phyloP scores from a whole-genome alignment of 768 basidiomycete genomes.

The Termitomyces sp. region DNA sequence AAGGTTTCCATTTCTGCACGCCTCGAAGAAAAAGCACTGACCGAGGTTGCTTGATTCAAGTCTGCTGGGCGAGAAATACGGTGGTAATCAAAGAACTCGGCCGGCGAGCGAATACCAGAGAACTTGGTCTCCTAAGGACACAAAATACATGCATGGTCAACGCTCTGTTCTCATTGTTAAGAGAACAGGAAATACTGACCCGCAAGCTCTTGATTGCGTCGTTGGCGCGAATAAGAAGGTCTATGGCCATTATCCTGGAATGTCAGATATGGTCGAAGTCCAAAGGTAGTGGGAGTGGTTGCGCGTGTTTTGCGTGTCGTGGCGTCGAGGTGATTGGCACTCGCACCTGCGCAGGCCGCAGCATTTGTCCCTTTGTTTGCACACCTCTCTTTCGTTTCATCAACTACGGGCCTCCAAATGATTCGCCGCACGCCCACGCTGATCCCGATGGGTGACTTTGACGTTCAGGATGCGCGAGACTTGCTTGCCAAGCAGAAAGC shows the following conservation, averaged over 20 bases:
- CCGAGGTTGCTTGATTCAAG: conserved; percentile 71
- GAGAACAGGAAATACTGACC: conserved; percentile 35
- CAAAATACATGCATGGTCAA: not conserved
- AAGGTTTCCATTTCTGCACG: not conserved
- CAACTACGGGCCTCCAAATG: conserved; percentile 32
- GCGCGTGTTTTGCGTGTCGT: conserved; percentile 5
- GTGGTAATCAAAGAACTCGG: conserved; percentile 81
- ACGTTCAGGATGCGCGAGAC: conserved; percentile 75
- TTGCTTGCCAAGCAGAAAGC: conserved; percentile 44
- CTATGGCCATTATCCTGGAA: conserved; percentile 41
- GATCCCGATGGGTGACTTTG: conserved; percentile 69
- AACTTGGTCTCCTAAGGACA: conserved; percentile 65
- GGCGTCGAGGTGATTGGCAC: not conserved
- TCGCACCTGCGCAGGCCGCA: conserved; percentile 14
- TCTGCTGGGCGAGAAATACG: conserved; percentile 82
- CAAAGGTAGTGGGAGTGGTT: conserved; percentile 8
- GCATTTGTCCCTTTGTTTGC: conserved; percentile 15
- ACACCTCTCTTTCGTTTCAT: conserved; percentile 7
- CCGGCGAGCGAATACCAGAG: conserved; percentile 63
- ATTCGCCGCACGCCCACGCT: conserved; percentile 74
- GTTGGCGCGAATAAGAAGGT: conserved; percentile 54
- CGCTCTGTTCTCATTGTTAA: not conserved
- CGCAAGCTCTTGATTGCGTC: conserved; percentile 67
- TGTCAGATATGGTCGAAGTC: conserved; percentile 7
- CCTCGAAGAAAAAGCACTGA: conserved; percentile 27